Evolutionary conservation across 108 stramenopile genomes (phyloP).

Genomic region (Pseudonitzschia multistriata): DNA sequence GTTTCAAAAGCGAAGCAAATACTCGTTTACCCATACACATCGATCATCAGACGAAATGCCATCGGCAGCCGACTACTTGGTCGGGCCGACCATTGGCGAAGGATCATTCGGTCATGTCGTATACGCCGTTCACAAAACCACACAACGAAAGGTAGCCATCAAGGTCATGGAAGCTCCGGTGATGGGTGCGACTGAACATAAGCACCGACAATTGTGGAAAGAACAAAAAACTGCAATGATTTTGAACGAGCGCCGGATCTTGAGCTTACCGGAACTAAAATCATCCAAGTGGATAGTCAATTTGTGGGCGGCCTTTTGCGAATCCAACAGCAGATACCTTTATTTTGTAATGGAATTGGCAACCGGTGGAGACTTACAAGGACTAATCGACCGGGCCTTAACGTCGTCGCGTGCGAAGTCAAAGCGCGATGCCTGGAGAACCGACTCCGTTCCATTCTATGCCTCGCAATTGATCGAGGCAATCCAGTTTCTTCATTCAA

Average conservation of each 20-base stretch:
- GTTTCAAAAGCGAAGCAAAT: too few species aligned
- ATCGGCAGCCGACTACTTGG: constrained; percentile 9
- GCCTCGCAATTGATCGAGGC: constrained; percentile 34
- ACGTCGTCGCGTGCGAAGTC: not conserved
- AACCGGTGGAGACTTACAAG: constrained; percentile 40
- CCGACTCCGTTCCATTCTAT: constrained; percentile 32
- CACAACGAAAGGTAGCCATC: constrained; percentile 14
- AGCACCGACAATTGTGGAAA: not conserved
- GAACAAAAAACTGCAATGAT: constrained; percentile 10
- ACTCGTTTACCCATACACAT: too few species aligned
- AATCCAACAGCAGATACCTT: constrained; percentile 9
- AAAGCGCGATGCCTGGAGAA: constrained; percentile 8
- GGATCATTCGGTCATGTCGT: constrained; percentile 41
- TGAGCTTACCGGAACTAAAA: constrained; percentile 3
- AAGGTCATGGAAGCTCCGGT: constrained; percentile 3
- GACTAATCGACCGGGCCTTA: constrained; percentile 18
- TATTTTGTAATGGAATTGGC: constrained; percentile 45
- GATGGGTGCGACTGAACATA: not conserved
- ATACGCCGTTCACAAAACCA: constrained; percentile 32
- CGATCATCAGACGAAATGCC: too few species aligned
- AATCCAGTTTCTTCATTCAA: constrained; percentile 32
- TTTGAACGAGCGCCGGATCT: constrained; percentile 1
- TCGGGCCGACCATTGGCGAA: constrained; percentile 41
- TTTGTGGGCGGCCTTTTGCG: constrained; percentile 33
- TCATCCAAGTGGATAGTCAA: not conserved